phyloP scores from a whole-genome alignment of 345 rosid genomes.

The Hibiscus tridactylites region DNA sequence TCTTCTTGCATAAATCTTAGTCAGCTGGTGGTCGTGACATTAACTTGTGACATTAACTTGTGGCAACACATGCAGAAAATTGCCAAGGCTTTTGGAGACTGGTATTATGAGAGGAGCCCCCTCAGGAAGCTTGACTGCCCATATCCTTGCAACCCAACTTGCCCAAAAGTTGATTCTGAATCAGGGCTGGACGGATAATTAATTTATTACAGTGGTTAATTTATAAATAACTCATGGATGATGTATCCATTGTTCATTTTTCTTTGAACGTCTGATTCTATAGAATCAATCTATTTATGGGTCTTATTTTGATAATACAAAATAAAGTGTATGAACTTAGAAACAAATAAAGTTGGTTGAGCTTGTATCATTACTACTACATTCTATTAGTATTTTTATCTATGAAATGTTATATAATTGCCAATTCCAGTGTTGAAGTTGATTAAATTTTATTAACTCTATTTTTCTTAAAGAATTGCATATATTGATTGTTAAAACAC shows the following conservation, averaged over 20 bases:
- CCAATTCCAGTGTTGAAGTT: too few relatives aligned
- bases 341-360: background rate
- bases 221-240: background rate
- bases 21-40: too few relatives aligned
- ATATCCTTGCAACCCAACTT: constrained; percentile 77
- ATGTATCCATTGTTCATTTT: background rate
- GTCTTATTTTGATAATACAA: background rate
- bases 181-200: background rate
- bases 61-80: constrained; percentile 38
- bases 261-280: background rate
- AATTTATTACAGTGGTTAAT: background rate
- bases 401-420: too few relatives aligned
- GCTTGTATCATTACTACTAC: background rate
- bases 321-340: background rate
- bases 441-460: too few relatives aligned
- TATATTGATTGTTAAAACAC: too few relatives aligned
- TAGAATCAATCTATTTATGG: background rate
- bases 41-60: too few relatives aligned
- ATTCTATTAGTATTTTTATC: background rate
- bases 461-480: too few relatives aligned
- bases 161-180: constrained; percentile 33
- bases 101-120: constrained; percentile 59
- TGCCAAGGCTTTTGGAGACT: constrained; percentile 71
- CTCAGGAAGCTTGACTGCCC: constrained; percentile 75
- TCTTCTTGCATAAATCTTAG: background rate